Percentiles rank a stretch among this genome's conserved stretches.
These are phyloP conservation scores for Earliella scabrosa DNA, from an alignment of 1,284 basidiomycete genomes.

Conservation along the genomic window DNA sequence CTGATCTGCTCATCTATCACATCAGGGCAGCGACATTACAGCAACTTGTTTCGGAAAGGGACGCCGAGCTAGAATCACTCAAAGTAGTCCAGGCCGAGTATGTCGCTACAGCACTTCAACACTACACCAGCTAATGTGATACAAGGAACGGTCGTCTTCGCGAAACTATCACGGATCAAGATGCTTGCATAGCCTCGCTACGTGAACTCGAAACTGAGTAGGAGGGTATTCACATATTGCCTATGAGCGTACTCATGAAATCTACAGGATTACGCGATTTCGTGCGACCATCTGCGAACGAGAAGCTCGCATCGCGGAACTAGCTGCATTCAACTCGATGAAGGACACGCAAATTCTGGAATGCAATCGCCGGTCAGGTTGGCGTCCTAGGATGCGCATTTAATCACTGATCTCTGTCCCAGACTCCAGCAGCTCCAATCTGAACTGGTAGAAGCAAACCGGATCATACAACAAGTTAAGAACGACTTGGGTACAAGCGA, in stretches of 20 bases:
- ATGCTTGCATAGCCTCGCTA: slow-evolving; percentile 16
- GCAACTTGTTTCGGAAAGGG: slow-evolving; percentile 19
- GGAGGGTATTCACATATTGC: neutral
- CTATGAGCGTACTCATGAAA: neutral
- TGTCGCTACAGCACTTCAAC: neutral
- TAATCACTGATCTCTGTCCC: neutral
- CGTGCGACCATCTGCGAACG: neutral
- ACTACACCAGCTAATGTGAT: neutral
- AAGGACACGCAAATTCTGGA: slow-evolving; percentile 13
- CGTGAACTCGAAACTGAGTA: slow-evolving; percentile 18
- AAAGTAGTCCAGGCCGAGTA: slow-evolving; percentile 22
- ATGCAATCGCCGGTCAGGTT: slow-evolving; percentile 2
- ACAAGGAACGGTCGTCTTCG: slow-evolving; percentile 12
- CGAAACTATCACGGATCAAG: slow-evolving; percentile 16
- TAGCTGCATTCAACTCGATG: neutral
- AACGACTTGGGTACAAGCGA: slow-evolving; percentile 34
- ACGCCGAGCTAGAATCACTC: slow-evolving; percentile 21
- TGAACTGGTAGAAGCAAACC: slow-evolving; percentile 21
- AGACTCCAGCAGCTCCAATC: slow-evolving; percentile 31
- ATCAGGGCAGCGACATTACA: slow-evolving; percentile 22
- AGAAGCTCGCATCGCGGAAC: slow-evolving; percentile 1
- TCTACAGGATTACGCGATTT: slow-evolving; percentile 5
- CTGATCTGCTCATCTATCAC: neutral
- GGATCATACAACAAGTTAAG: slow-evolving; percentile 32
- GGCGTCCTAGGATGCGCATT: neutral